Evolutionary conservation across 2,329 filamentous ascomycete genomes (phyloP).

Genomic region (Xylariaceae sp.): DNA sequence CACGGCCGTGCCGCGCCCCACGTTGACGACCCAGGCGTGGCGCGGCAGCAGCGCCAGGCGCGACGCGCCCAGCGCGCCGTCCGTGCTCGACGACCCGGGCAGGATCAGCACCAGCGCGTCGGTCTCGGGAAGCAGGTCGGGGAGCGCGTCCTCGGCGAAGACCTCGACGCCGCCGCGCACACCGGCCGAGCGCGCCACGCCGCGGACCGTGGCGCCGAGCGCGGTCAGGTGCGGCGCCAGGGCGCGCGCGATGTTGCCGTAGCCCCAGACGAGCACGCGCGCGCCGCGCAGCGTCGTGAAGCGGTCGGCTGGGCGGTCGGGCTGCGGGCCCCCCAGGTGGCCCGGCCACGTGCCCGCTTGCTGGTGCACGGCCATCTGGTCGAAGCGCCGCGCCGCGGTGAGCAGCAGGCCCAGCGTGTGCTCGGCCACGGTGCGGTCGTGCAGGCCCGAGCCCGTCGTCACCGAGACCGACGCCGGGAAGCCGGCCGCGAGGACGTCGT

Average conservation of each 20-base stretch:
- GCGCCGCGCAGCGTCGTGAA: slow-evolving; percentile 56
- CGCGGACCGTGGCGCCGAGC: slow-evolving; percentile 51
- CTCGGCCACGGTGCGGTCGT: slow-evolving; percentile 59
- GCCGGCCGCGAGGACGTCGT: slow-evolving; percentile 55
- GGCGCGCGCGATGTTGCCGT: slow-evolving; percentile 58
- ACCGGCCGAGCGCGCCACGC: slow-evolving; percentile 48
- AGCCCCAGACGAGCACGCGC: slow-evolving; percentile 55
- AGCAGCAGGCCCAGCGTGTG: slow-evolving; percentile 54
- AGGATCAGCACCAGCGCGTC: slow-evolving; percentile 64
- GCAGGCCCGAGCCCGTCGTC: slow-evolving; percentile 55
- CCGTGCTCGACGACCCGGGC: slow-evolving; percentile 49
- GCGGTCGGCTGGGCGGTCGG: slow-evolving; percentile 45
- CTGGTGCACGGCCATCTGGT: slow-evolving; percentile 58
- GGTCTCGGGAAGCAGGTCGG: slow-evolving; percentile 45
- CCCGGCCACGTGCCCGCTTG: slow-evolving; percentile 48
- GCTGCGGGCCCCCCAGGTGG: slow-evolving; percentile 55
- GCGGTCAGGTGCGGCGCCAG: slow-evolving; percentile 46
- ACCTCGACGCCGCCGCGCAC: slow-evolving; percentile 53
- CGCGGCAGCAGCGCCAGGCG: slow-evolving; percentile 45
- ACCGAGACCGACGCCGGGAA: slow-evolving; percentile 42
- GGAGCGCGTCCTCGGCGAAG: slow-evolving; percentile 44
- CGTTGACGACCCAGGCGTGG: slow-evolving; percentile 50
- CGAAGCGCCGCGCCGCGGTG: slow-evolving; percentile 47
- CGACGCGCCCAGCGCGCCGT: slow-evolving; percentile 46
- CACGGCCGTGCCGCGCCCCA: slow-evolving; percentile 40